Evolutionary conservation across 495 filamentous ascomycete genomes (phyloP).

Genomic region (Xylaria sp.): DNA sequence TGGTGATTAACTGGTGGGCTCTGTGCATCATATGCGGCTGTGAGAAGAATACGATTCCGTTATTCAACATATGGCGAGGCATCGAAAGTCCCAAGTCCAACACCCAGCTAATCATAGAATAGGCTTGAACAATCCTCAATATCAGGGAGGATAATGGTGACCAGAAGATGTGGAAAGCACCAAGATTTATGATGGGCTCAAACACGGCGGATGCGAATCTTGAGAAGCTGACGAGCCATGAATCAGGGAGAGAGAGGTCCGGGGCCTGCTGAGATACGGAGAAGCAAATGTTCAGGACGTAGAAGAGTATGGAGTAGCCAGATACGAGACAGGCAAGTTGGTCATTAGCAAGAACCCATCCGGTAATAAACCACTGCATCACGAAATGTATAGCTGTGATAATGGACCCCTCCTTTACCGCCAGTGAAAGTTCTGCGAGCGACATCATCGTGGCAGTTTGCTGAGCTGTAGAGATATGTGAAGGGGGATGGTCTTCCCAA

Average conservation of each 20-base stretch:
- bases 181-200: background rate
- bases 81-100: background rate
- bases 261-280: background rate
- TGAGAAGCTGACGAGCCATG: background rate
- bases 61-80: background rate
- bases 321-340: constrained; percentile 2
- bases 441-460: background rate
- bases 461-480: background rate
- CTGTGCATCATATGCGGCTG: constrained; percentile 1
- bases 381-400: background rate
- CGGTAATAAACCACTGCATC: background rate
- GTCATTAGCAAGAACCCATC: background rate
- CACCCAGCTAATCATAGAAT: background rate
- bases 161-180: background rate
- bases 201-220: background rate
- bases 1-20: background rate
- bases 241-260: background rate
- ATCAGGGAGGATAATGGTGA: background rate
- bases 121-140: background rate
- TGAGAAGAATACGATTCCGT: background rate
- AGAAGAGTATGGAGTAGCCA: constrained; percentile 7
- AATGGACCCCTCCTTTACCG: background rate
- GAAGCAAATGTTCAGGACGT: background rate
- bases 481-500: background rate
- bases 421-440: background rate